A percentile compares a stretch with the other conserved stretches of the same genome.
Evolutionary conservation across 1,284 basidiomycete species (phyloP).

Genomic region (Irpex lacteus): DNA sequence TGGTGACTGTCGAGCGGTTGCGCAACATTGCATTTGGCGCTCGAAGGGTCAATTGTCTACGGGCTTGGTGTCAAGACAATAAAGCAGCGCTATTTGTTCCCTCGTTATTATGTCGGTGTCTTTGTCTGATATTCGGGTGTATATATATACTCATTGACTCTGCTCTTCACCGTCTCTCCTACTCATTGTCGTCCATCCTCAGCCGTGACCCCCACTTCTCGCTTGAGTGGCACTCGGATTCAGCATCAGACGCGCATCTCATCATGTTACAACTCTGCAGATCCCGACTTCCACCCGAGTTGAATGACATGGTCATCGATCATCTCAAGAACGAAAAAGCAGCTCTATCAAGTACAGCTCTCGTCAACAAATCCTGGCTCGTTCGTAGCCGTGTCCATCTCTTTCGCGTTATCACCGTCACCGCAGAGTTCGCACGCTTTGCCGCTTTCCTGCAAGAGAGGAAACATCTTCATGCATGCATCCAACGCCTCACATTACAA

Average conservation of each 20-base stretch:
- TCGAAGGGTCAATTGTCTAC: not conserved
- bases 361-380: constrained; percentile 29
- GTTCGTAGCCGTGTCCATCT: constrained; percentile 26
- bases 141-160: not conserved
- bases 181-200: not conserved
- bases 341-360: constrained; percentile 23
- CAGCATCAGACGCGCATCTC: not conserved
- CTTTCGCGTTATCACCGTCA: constrained; percentile 20
- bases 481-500: not conserved
- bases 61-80: not conserved
- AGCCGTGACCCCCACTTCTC: not conserved
- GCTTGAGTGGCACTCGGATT: too few relatives aligned
- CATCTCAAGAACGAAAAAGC: constrained; percentile 20
- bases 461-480: not conserved
- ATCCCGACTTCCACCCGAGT: constrained; percentile 21
- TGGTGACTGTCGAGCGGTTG: not conserved
- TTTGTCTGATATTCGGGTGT: not conserved
- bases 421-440: constrained; percentile 1
- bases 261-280: not conserved
- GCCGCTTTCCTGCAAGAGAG: not conserved
- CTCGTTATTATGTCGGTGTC: not conserved
- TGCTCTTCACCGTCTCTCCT: not conserved
- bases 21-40: not conserved
- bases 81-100: not conserved
- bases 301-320: constrained; percentile 28